Base-by-base conservation (phyloP, 2,329 filamentous ascomycete genomes). In the Colletotrichum destructivum region DNA sequence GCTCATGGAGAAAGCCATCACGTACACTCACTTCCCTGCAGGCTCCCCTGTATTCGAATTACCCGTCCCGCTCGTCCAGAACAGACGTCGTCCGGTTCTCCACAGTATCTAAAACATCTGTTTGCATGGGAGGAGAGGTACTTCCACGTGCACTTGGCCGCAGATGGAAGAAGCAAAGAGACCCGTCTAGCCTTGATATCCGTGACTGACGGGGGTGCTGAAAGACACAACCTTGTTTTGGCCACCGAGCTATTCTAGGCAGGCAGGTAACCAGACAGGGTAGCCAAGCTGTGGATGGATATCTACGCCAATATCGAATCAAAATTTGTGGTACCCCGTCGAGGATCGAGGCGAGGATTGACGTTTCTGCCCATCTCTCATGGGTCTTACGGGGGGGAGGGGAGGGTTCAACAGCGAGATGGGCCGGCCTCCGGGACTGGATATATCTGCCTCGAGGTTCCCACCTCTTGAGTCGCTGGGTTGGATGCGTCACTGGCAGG, bases 371-470 rank as follows among this genome's bases (percentile, higher is more conserved):
- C 31, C 54, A 26, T 13, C 23, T 31, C 47, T n/a, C 49, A 31
- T 40, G 57, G 47, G 15, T 15, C 5, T 13, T 56, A 42, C 56
- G 26, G 51, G 60, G 64, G 46, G 57, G 47, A 4, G 26, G 26
- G 26, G 26, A 26, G 26, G 26, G 46, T 16, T 9, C 15, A 56
- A 38, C 23, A 23, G 21, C 23, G 18, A 42, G 66, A 65, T 59
- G 35, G 35, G 16, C 31, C 67, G 23, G 23, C 31, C 67, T 38
- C n/a, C 21, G 12, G 55, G 38, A 38, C n/a, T 55, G 23, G 26
- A 70, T 57, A 72, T 72, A 72, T 69, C 61, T 56, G 42, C 42
- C 67, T 66, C 56, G 35, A 66, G 62, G 55, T 63, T 62, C 67
- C 62, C 66, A 55, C 57, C 47, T 42, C 49, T 31, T 38, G 13